Evolutionary conservation across 2,329 filamentous ascomycete genomes (phyloP).

Genomic region (Grosmannia serpens): DNA sequence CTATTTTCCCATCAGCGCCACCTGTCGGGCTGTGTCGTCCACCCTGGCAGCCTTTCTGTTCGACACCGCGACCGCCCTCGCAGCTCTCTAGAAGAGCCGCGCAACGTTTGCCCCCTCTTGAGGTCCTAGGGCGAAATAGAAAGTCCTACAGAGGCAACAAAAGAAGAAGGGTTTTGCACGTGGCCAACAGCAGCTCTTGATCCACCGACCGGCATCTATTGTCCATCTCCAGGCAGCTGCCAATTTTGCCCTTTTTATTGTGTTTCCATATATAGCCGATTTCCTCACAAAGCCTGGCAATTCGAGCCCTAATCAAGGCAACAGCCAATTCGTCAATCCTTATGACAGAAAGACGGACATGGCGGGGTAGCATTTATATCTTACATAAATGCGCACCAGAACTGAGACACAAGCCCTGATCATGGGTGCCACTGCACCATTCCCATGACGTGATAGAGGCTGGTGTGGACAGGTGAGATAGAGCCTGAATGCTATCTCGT

Average conservation of each 20-base stretch:
- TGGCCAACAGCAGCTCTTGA: not conserved
- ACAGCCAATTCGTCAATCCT: conserved; percentile 11
- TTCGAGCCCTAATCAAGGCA: conserved; percentile 11
- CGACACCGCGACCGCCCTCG: not conserved
- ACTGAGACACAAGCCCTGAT: not conserved
- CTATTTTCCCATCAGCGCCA: not conserved
- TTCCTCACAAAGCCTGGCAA: not conserved
- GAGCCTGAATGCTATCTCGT: too few species aligned
- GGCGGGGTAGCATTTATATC: not conserved
- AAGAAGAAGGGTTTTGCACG: not conserved
- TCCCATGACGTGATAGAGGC: too few species aligned
- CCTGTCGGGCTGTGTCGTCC: not conserved
- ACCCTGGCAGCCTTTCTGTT: not conserved
- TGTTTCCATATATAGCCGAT: too few species aligned
- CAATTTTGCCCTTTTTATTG: too few species aligned
- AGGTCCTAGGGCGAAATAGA: not conserved
- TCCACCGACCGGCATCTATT: not conserved
- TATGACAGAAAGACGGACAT: not conserved
- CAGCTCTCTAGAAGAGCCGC: not conserved
- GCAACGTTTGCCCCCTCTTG: not conserved
- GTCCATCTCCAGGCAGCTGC: too few species aligned
- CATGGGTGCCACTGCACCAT: not conserved
- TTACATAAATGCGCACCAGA: not conserved
- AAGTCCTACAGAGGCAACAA: not conserved
- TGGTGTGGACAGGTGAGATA: too few species aligned